Conservation (phyloP, 2,329 filamentous ascomycete genomes). For the Venturia effusa region DNA sequence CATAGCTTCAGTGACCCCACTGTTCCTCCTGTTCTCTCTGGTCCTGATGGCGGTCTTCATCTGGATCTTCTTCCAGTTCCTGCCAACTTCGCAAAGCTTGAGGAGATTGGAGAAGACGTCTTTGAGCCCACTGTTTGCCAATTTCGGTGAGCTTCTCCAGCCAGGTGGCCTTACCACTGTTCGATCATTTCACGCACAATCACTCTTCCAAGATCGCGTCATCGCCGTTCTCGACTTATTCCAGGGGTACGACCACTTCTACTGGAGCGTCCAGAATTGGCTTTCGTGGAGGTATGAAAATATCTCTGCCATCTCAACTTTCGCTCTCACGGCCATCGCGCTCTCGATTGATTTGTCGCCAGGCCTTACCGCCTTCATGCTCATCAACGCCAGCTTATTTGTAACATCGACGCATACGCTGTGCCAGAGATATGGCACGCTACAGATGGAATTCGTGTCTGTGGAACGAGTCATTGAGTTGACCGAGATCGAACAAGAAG, state of each 20-base stretch:
- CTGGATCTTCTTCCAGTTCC: conserved; percentile 62
- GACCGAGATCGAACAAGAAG: conserved; percentile 68
- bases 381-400: conserved; percentile 57
- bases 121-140: conserved; percentile 77
- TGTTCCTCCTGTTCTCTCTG: conserved; percentile 63
- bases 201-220: conserved; percentile 68
- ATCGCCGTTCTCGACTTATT: conserved; percentile 80
- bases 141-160: conserved; percentile 69
- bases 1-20: conserved; percentile 67
- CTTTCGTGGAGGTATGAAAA: conserved; percentile 67
- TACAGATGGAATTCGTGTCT: conserved; percentile 87
- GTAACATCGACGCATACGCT: conserved; percentile 61
- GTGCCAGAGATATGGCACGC: conserved; percentile 68
- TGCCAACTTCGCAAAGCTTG: conserved; percentile 74
- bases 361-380: conserved; percentile 72
- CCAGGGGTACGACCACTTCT: conserved; percentile 92
- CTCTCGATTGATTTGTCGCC: conserved; percentile 64
- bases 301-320: conserved; percentile 62
- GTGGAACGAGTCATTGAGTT: conserved; percentile 80
- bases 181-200: conserved; percentile 67
- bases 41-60: conserved; percentile 58
- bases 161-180: conserved; percentile 73
- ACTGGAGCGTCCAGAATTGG: conserved; percentile 76
- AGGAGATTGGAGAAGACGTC: conserved; percentile 83
- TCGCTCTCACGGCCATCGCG: conserved; percentile 62